These are phyloP conservation scores for Xylaria curta DNA, from an alignment of 495 filamentous ascomycete species.

Conservation along the genomic window DNA sequence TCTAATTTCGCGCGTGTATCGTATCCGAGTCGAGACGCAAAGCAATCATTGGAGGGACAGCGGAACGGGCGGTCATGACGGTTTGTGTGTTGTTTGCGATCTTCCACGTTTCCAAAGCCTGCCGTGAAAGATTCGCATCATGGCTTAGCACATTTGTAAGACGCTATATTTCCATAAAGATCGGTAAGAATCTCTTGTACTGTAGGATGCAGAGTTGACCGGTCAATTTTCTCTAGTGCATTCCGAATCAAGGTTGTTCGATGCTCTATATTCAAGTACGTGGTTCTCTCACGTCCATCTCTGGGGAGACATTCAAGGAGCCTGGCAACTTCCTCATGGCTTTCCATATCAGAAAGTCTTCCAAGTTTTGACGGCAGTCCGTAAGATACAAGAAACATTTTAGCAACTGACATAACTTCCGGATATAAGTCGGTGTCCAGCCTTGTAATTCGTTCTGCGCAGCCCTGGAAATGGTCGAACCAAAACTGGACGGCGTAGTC, in stretches of 20 bases:
- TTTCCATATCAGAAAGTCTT: too few species aligned
- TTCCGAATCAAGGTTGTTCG: constrained; percentile 2
- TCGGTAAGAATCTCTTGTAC: not conserved
- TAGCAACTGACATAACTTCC: not conserved
- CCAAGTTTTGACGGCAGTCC: not conserved
- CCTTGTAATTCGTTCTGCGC: not conserved
- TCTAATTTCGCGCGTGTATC: not conserved
- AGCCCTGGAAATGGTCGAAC: constrained; percentile 25
- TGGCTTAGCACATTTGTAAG: constrained; percentile 9
- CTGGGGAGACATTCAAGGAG: not conserved
- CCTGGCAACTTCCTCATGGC: not conserved
- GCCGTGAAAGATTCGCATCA: constrained; percentile 13
- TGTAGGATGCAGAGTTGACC: not conserved
- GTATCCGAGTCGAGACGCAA: constrained; percentile 13
- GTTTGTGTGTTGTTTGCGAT: not conserved
- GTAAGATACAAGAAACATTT: not conserved
- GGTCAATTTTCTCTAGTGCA: not conserved
- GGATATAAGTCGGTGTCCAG: not conserved
- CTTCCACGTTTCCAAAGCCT: constrained; percentile 1
- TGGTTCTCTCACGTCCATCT: not conserved
- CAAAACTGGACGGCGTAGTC: constrained; percentile 27
- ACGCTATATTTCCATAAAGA: not conserved
- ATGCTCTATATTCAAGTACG: not conserved
- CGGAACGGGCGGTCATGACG: constrained; percentile 12
- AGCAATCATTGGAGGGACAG: not conserved